Evolutionary conservation across 2,329 filamentous ascomycete genomes (phyloP), one percentile per base, ranked within the genome.

Genomic region (Xylariaceae sp.): DNA sequence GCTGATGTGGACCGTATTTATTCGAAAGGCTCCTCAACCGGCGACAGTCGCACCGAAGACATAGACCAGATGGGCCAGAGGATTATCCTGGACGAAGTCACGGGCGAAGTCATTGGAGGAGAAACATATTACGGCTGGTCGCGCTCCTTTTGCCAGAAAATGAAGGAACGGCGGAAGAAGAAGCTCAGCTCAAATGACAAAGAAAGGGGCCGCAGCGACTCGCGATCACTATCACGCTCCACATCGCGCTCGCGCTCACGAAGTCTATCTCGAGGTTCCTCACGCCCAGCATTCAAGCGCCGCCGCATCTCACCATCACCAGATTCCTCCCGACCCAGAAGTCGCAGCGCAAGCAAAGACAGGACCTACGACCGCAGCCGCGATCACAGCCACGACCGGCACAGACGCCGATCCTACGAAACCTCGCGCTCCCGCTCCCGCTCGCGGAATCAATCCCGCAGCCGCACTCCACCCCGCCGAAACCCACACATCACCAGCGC

Each of bases 51-150:
- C 1, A 70, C 78, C 4, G 73, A 79, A n/a, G 86, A 90, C 64
- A 76, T 93, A n/a, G 88, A 90, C 68, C 85, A 88, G 64, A 78
- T 94, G 60, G 91, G 90, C 9, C 88, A 94, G 70, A 75, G 81
- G 13, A 77, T 90, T 55, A 75, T 86, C 15, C 72, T 83, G 2
- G 85, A 91, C 66, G 84, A 87, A 65, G 75, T 83, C n/a, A 88
- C 83, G 0, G 86, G 86, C 0, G 83, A 88, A 2, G 75, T 87
- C 1, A 71, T 86, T 5, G 79, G 80, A 5, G 87, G 86, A 1
- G 86, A 90, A 63, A 90, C 88, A 0, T 95, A 95, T 72, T 95
- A 95, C 70, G 92, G 91, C 61, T 96, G 92, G 92, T 93, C 90
- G 4, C 82, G 83, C 45, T 78, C 78, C 0, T 94, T 96, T 66